Evolutionary conservation across 371 early-diverging fungal genomes (phyloP).

Genomic region (Mortierella sp.): DNA sequence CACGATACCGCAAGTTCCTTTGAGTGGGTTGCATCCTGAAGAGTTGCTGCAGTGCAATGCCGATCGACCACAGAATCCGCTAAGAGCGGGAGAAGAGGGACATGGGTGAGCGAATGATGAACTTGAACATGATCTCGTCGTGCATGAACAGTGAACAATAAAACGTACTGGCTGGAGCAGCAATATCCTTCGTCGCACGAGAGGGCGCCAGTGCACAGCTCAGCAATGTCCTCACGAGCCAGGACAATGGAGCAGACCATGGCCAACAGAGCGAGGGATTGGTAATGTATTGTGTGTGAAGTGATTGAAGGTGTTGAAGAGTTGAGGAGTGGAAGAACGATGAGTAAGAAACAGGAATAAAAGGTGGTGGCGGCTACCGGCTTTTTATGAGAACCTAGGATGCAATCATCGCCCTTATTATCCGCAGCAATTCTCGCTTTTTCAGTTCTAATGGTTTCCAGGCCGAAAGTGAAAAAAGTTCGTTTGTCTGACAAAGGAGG

Average conservation of each 20-base stretch:
- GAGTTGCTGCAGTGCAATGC: slow-evolving; percentile 36
- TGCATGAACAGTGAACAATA: not conserved
- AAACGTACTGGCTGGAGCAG: slow-evolving; percentile 44
- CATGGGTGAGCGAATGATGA: not conserved
- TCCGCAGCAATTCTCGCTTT: not conserved
- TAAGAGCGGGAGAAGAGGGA: not conserved
- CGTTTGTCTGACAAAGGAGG: not conserved
- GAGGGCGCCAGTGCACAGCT: slow-evolving; percentile 24
- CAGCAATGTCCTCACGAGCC: slow-evolving; percentile 24
- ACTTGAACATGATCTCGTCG: not conserved
- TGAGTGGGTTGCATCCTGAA: slow-evolving; percentile 34
- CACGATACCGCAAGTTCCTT: slow-evolving; percentile 52
- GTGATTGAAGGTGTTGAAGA: not conserved
- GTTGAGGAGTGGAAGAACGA: not conserved
- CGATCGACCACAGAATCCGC: slow-evolving; percentile 47
- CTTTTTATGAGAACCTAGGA: not conserved
- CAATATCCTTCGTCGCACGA: slow-evolving; percentile 45
- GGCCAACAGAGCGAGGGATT: slow-evolving; percentile 20
- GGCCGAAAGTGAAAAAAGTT: not conserved
- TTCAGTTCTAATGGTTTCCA: slow-evolving; percentile 13
- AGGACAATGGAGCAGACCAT: slow-evolving; percentile 18
- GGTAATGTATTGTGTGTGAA: slow-evolving; percentile 22
- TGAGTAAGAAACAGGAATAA: not conserved
- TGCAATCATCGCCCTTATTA: not conserved
- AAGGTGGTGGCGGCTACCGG: not conserved